Evolutionary conservation across 345 rosid species (phyloP), one percentile per base, ranked within the genome.

Genomic region (Ceriops decandra): DNA sequence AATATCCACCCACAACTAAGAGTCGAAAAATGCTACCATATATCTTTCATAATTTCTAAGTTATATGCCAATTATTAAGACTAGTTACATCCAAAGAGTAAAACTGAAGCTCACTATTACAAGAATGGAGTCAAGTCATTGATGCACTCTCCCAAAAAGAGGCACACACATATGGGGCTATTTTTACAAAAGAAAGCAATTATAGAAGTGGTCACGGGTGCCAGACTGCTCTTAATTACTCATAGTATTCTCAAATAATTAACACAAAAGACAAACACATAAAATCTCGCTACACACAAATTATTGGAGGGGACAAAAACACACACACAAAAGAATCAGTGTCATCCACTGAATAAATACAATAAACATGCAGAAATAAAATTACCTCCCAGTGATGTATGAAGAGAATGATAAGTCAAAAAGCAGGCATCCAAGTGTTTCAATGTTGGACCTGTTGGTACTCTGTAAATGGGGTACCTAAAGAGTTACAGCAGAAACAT

Each of bases 381-480:
- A 19, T 59, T 69, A 75, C 79, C 79, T 75, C 58, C 79, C 57
- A 75, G 22, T 28, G 71, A 62, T 27, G 79, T 64, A 60, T 75
- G 67, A 22, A 75, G 78, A 52, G 30, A 59, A 53, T 75, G 78
- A 13, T 59, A 75, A 5, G 79, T 75, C 49, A 75, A 67, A 66
- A 75, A 75, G 66, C 79, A 69, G 17, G 79, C 74, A 64, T 75
- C 79, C 74, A 75, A 68, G 62, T 75, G 71, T 59, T 65, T 75
- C 57, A 75, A 61, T 20, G 79, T 75, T 60, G 79, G 79, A 20
- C 71, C 79, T 2, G 68, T 75, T 46, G 79, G 79, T 64, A 70
- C 69, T 72, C 79, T 75, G 71, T 75, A 75, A 33, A 75, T 65
- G 38, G 79, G 79, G 61, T 69, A 75, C 79, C 79, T 75, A 65